A percentile compares a stretch with the other conserved stretches of the same genome.
phyloP scores from a whole-genome alignment of 148 eudicot species.

The Dysphania ambrosioides region DNA sequence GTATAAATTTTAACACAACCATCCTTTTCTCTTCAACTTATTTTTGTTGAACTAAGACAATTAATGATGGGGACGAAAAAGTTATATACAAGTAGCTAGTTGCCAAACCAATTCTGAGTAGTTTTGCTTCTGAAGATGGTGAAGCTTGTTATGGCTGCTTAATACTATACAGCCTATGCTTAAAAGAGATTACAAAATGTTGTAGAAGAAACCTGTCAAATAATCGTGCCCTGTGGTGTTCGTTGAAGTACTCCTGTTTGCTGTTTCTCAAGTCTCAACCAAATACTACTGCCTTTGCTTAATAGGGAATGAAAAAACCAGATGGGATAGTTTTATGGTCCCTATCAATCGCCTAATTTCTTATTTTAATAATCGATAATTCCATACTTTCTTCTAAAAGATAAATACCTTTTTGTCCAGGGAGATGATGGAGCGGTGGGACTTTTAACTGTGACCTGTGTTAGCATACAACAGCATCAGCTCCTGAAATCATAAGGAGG shows the following conservation, averaged over 20 bases:
- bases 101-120: not conserved
- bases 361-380: not conserved
- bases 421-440: not conserved
- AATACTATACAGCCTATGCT: no score
- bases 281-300: not conserved
- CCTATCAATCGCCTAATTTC: constrained; percentile 9
- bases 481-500: not conserved
- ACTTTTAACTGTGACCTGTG: not conserved
- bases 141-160: not conserved
- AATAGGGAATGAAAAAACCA: constrained; percentile 6
- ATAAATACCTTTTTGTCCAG: not conserved
- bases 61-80: not conserved
- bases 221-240: not conserved
- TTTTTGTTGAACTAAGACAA: not conserved
- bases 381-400: not conserved
- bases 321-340: constrained; percentile 10
- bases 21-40: not conserved
- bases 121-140: not conserved
- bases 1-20: no score
- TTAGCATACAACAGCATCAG: not conserved
- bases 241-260: not conserved
- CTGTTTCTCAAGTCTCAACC: not conserved
- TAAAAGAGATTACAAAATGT: not conserved
- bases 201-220: not conserved
- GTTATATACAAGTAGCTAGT: not conserved